Evolutionary conservation across 371 early-diverging fungal genomes (phyloP).

Genomic region (Saksenaea vasiformis): DNA sequence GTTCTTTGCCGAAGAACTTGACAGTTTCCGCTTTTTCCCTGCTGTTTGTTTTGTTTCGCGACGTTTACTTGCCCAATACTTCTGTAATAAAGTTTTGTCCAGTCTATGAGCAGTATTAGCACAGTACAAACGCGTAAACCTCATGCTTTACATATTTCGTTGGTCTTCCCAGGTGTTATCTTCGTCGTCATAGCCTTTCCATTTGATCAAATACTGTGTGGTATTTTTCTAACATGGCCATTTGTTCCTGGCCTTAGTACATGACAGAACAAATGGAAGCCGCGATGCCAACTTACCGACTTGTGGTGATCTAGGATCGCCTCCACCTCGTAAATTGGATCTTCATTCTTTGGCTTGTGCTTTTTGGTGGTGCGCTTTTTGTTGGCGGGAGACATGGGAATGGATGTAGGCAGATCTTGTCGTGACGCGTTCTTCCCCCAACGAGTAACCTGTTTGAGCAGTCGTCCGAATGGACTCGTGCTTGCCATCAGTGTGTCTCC

Average conservation of each 20-base stretch:
- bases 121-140: neutral
- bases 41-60: neutral
- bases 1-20: neutral
- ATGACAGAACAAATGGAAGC: neutral
- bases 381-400: no score
- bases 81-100: neutral
- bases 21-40: neutral
- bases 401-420: no score
- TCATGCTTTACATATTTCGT: conserved; percentile 32
- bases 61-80: neutral
- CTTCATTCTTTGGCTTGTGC: neutral
- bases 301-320: conserved; percentile 9
- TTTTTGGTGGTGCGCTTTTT: neutral
- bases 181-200: conserved; percentile 33
- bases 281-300: neutral
- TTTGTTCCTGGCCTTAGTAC: neutral
- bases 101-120: neutral
- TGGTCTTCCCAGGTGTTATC: conserved; percentile 50
- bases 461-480: no score
- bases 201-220: conserved; percentile 38
- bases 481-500: no score
- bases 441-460: no score
- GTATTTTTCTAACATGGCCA: conserved; percentile 3
- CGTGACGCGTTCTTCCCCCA: no score
- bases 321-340: conserved; percentile 15